phyloP scores from a whole-genome alignment of 2,329 filamentous ascomycete species.

The Venturia oleaginea region DNA sequence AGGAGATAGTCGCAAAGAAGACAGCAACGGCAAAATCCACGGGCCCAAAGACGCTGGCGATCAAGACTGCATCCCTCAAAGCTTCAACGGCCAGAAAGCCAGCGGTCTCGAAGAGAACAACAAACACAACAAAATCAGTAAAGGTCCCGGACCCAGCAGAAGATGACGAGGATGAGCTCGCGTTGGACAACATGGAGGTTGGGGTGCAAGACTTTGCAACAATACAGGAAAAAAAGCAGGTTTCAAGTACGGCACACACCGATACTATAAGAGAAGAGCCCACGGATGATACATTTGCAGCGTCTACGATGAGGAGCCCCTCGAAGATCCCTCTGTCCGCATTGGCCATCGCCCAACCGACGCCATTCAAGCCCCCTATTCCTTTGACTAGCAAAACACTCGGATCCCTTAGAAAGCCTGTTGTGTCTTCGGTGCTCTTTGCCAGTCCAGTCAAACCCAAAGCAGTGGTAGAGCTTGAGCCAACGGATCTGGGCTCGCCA shows the following conservation, averaged over 20 bases:
- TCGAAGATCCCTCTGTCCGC: conserved; percentile 5
- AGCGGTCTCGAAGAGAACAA: neutral
- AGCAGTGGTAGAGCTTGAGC: neutral
- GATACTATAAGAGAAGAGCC: neutral
- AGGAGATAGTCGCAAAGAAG: neutral
- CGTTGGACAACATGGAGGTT: neutral
- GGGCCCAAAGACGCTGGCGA: neutral
- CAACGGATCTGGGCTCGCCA: neutral
- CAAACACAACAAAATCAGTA: neutral
- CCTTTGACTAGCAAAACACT: neutral
- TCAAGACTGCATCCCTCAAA: neutral
- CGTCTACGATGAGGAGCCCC: neutral
- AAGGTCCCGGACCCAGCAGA: neutral
- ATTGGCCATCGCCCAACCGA: neutral
- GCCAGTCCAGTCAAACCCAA: neutral
- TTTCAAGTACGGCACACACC: neutral
- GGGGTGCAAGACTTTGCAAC: neutral
- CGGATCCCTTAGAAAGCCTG: conserved; percentile 6
- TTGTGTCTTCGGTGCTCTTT: neutral
- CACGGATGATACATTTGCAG: neutral
- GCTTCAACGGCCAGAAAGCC: neutral
- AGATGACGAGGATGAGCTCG: neutral
- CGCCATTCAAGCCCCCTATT: neutral
- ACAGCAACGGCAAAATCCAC: neutral
- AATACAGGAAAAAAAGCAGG: neutral